These are phyloP conservation scores for Fraxinus anomala DNA, from an alignment of 257 asterid genomes.

Conservation along the genomic window DNA sequence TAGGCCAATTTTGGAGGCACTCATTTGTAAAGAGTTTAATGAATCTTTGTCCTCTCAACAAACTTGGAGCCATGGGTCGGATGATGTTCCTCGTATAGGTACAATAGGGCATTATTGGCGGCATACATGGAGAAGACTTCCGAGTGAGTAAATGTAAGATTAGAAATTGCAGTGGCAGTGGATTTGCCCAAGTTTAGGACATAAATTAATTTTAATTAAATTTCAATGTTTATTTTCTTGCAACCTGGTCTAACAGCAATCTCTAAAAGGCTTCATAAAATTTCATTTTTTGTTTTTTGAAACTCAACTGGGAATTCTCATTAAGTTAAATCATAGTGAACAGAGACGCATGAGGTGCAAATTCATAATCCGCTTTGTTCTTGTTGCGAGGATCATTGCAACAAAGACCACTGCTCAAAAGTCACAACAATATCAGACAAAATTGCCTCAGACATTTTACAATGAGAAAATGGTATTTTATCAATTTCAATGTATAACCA, in stretches of 20 bases:
- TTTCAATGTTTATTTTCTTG: background rate
- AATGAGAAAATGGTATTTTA: no score
- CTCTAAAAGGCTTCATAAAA: background rate
- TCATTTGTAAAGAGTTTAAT: slow-evolving; percentile 27
- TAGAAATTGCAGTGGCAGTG: slow-evolving; percentile 5
- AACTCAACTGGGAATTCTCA: background rate
- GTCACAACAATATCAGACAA: no score
- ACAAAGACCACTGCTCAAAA: no score
- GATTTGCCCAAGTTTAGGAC: no score
- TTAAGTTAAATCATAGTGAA: no score
- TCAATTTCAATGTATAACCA: background rate
- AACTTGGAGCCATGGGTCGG: slow-evolving; percentile 23
- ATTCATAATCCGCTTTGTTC: no score
- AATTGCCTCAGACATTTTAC: no score
- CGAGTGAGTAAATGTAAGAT: background rate
- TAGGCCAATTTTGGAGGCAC: slow-evolving; percentile 42
- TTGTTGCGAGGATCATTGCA: no score
- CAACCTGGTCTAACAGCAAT: background rate
- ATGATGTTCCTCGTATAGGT: slow-evolving; percentile 40
- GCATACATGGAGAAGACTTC: slow-evolving; percentile 1
- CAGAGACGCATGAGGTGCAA: no score
- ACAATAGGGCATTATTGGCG: slow-evolving; percentile 60
- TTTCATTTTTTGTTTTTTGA: no score
- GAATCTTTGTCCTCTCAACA: slow-evolving; percentile 28
- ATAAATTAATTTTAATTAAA: slow-evolving; percentile 3